These are phyloP conservation scores for Eucalyptus polyanthemos DNA, from an alignment of 345 rosid genomes.

Conservation along the genomic window DNA sequence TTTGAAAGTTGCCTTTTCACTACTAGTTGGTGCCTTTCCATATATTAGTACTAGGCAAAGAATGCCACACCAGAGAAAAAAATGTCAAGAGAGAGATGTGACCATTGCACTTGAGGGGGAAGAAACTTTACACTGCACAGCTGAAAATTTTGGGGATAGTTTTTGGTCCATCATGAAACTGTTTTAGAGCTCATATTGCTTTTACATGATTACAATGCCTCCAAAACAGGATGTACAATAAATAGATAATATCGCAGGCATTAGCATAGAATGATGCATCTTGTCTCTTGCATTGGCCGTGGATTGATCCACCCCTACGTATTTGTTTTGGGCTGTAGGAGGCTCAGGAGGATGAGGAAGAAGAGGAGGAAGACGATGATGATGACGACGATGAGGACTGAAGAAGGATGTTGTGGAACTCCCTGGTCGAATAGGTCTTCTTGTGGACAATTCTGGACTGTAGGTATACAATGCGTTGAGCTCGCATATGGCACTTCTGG, in stretches of 20 bases:
- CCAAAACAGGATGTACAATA: not conserved
- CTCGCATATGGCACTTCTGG: not conserved
- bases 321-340: not conserved
- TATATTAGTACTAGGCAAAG: not conserved
- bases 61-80: not conserved
- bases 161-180: not conserved
- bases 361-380: not conserved
- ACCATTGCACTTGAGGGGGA: not conserved
- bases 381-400: slow-evolving; percentile 14
- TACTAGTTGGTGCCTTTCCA: not conserved
- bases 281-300: not conserved
- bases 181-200: not conserved
- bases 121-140: not conserved
- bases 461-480: not conserved
- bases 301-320: not conserved
- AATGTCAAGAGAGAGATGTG: not conserved
- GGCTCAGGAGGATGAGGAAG: slow-evolving; percentile 13
- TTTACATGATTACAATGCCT: not conserved
- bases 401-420: not conserved
- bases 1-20: not conserved
- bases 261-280: not conserved
- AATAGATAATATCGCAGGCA: not conserved
- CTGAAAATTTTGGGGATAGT: not conserved
- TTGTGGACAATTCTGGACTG: not conserved
- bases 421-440: not conserved